A percentile compares a stretch with the other conserved stretches of the same genome.
Evolutionary conservation across 140 eudicot species (phyloP).

Genomic region (Flaveria floridana): DNA sequence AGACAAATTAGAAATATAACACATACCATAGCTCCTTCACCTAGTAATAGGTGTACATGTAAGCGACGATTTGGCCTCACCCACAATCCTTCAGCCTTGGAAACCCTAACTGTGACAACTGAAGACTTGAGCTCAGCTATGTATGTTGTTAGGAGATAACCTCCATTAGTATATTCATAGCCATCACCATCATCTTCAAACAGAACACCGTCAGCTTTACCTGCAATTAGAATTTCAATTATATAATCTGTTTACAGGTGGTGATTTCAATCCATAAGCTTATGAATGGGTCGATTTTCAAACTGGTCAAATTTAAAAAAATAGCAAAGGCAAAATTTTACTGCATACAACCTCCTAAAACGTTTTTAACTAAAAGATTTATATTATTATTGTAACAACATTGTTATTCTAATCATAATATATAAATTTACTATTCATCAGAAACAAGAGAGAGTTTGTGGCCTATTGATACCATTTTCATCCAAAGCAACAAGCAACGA

Average conservation of each 20-base stretch:
- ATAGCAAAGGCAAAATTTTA: no score
- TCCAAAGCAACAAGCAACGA: conserved; percentile 78
- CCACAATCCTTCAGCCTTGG: conserved; percentile 72
- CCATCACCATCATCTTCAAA: conserved; percentile 99
- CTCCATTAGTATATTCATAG: conserved; percentile 61
- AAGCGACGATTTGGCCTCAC: conserved; percentile 74
- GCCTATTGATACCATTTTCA: conserved; percentile 55
- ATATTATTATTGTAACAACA: no score
- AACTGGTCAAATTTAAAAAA: no score
- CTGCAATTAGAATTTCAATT: conserved; percentile 38
- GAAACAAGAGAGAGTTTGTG: background rate
- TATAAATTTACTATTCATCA: background rate
- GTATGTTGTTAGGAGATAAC: conserved; percentile 73
- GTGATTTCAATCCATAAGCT: background rate
- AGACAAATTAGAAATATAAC: background rate
- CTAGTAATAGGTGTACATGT: conserved; percentile 71
- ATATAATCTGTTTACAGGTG: background rate
- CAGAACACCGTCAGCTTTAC: conserved; percentile 84
- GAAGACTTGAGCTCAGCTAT: conserved; percentile 67
- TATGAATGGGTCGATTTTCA: background rate
- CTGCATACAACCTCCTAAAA: no score
- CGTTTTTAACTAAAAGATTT: no score
- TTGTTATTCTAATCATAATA: background rate
- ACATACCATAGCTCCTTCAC: conserved; percentile 78
- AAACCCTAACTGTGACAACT: conserved; percentile 54